A percentile compares a stretch with the other conserved stretches of the same genome.
Evolutionary conservation across 2,329 filamentous ascomycete genomes (phyloP).

Genomic region (Talaromyces sp.): DNA sequence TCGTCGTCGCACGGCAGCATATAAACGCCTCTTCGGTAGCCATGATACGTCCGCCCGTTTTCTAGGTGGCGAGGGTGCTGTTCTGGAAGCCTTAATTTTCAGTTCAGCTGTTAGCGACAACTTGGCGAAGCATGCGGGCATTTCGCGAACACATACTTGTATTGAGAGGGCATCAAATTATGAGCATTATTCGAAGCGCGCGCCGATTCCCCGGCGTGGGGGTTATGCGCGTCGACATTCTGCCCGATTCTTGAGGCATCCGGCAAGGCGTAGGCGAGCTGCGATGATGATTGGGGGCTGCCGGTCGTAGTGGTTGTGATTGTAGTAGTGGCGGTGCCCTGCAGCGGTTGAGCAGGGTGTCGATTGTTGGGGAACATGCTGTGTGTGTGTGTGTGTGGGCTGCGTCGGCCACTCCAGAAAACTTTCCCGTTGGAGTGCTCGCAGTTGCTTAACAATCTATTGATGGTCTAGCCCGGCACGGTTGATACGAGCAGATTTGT

Average conservation of each 20-base stretch:
- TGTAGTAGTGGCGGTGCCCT: neutral
- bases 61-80: conserved; percentile 50
- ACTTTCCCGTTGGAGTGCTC: neutral
- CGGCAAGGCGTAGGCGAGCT: conserved; percentile 9
- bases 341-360: conserved; percentile 1
- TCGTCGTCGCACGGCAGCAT: conserved; percentile 72
- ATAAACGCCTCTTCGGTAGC: conserved; percentile 63
- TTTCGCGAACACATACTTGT: conserved; percentile 11
- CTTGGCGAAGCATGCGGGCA: neutral
- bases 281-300: conserved; percentile 9
- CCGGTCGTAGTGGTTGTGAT: conserved; percentile 1
- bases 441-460: neutral
- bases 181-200: neutral
- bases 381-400: neutral
- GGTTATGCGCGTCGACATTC: conserved; percentile 4
- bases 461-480: neutral
- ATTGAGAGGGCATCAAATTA: conserved; percentile 6
- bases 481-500: no score
- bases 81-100: conserved; percentile 29
- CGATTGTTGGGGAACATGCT: conserved; percentile 14
- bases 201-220: neutral
- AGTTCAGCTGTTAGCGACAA: neutral
- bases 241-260: conserved; percentile 2
- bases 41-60: conserved; percentile 66
- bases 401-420: neutral